Percentiles rank a stretch among this genome's conserved stretches.
Evolutionary conservation across 257 asterid species (phyloP).

Genomic region (Solanum ossicruentum): DNA sequence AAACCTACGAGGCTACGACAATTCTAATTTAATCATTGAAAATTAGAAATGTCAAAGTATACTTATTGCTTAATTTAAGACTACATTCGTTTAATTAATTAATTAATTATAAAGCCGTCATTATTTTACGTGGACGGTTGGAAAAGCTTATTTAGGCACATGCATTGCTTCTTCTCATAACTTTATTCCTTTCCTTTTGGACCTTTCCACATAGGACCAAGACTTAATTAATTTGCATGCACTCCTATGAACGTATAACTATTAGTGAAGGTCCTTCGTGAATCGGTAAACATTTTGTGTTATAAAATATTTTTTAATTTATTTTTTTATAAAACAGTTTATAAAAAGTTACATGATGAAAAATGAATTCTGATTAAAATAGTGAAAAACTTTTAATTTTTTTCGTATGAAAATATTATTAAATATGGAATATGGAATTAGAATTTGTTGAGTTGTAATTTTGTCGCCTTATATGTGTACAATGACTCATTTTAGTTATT

Average conservation of each 20-base stretch:
- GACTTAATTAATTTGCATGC: background rate
- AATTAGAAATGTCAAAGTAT: background rate
- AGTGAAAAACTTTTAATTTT: background rate
- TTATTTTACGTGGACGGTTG: conserved; percentile 17
- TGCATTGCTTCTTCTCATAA: background rate
- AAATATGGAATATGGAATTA: background rate
- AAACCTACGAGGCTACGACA: background rate
- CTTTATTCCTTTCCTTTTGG: background rate
- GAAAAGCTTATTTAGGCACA: background rate
- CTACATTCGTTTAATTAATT: background rate
- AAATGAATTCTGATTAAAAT: background rate
- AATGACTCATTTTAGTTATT: background rate
- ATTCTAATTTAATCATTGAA: background rate
- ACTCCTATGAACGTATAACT: background rate
- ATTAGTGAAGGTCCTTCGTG: background rate
- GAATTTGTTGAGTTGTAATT: background rate
- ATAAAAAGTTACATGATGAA: background rate
- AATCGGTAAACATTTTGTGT: background rate
- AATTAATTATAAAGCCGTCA: background rate
- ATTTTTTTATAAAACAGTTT: background rate
- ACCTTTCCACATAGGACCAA: background rate
- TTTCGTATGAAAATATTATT: background rate
- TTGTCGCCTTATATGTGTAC: background rate
- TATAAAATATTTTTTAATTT: background rate
- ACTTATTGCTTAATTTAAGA: background rate